Conservation (phyloP, 768 basidiomycete genomes). For the Tremella yokohamensis region DNA sequence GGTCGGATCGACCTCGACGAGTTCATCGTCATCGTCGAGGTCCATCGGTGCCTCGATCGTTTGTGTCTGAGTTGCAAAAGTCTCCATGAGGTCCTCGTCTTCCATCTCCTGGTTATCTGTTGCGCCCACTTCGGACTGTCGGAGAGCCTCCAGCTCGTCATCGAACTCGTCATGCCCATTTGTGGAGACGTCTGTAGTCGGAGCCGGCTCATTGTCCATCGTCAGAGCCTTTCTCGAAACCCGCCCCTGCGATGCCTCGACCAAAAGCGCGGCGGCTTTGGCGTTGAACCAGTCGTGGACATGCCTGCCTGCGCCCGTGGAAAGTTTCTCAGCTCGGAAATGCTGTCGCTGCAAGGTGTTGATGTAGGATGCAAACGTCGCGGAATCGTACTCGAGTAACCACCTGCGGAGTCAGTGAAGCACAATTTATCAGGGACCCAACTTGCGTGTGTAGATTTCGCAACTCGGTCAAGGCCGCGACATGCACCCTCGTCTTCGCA, state of each 20-base stretch:
- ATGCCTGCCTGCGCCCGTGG: constrained; percentile 33
- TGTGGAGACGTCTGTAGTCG: constrained; percentile 3
- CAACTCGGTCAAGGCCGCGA: constrained; percentile 78
- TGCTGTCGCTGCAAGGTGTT: constrained; percentile 75
- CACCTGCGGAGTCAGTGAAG: constrained; percentile 56
- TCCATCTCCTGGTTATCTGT: constrained; percentile 10
- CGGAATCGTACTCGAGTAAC: constrained; percentile 81
- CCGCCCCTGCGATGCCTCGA: constrained; percentile 39
- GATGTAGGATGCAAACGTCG: constrained; percentile 85
- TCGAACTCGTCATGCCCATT: constrained; percentile 56
- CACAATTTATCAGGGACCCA: not conserved
- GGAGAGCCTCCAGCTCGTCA: constrained; percentile 56
- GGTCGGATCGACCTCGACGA: constrained; percentile 14
- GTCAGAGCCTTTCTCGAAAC: constrained; percentile 32
- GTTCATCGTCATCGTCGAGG: constrained; percentile 12
- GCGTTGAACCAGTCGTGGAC: constrained; percentile 66
- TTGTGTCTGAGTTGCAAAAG: constrained; percentile 40
- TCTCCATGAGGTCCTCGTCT: constrained; percentile 43
- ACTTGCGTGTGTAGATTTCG: constrained; percentile 74
- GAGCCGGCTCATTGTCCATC: constrained; percentile 39
- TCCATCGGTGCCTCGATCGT: constrained; percentile 13
- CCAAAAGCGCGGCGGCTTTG: constrained; percentile 79
- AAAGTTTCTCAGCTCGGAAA: constrained; percentile 53
- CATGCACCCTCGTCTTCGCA: constrained; percentile 83
- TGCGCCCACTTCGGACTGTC: constrained; percentile 2